A percentile compares a stretch with the other conserved stretches of the same genome.
Evolutionary conservation across 2,329 filamentous ascomycete species (phyloP).

Genomic region (Phialophora verrucosa): DNA sequence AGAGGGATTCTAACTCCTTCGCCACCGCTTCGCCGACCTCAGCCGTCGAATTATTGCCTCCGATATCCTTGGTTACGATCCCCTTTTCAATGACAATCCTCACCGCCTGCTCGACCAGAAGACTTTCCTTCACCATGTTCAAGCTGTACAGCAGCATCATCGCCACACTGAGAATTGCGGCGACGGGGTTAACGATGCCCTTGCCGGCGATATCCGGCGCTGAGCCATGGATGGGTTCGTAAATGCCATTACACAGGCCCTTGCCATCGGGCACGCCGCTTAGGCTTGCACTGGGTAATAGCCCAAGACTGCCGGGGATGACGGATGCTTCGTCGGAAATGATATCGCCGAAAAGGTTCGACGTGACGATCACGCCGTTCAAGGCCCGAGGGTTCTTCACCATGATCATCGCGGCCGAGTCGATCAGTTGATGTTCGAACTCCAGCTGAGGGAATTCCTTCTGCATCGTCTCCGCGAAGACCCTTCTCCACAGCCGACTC

Average conservation of each 20-base stretch:
- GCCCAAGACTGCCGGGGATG: slow-evolving; percentile 86
- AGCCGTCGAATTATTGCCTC: slow-evolving; percentile 72
- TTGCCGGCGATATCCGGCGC: slow-evolving; percentile 93
- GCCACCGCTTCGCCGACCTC: slow-evolving; percentile 85
- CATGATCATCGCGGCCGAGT: slow-evolving; percentile 97
- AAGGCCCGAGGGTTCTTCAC: slow-evolving; percentile 87
- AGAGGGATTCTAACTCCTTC: slow-evolving; percentile 71
- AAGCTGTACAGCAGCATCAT: slow-evolving; percentile 98
- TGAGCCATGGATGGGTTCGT: slow-evolving; percentile 95
- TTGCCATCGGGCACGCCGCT: slow-evolving; percentile 80
- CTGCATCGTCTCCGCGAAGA: slow-evolving; percentile 80
- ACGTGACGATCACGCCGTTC: slow-evolving; percentile 90
- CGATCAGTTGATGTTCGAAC: slow-evolving; percentile 88
- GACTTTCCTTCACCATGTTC: slow-evolving; percentile 75
- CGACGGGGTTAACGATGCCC: slow-evolving; percentile 89
- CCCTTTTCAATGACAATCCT: slow-evolving; percentile 78
- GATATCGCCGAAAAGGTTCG: slow-evolving; percentile 95
- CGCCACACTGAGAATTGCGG: slow-evolving; percentile 86
- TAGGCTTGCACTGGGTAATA: slow-evolving; percentile 86
- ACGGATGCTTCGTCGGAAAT: slow-evolving; percentile 94
- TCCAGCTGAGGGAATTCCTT: slow-evolving; percentile 88
- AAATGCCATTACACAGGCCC: slow-evolving; percentile 77
- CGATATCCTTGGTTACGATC: slow-evolving; percentile 81
- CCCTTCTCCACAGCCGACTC: slow-evolving; percentile 85
- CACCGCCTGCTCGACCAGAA: slow-evolving; percentile 80